Conservation (phyloP, 78 protist genomes). For the Pigoraptor vietnamica region DNA sequence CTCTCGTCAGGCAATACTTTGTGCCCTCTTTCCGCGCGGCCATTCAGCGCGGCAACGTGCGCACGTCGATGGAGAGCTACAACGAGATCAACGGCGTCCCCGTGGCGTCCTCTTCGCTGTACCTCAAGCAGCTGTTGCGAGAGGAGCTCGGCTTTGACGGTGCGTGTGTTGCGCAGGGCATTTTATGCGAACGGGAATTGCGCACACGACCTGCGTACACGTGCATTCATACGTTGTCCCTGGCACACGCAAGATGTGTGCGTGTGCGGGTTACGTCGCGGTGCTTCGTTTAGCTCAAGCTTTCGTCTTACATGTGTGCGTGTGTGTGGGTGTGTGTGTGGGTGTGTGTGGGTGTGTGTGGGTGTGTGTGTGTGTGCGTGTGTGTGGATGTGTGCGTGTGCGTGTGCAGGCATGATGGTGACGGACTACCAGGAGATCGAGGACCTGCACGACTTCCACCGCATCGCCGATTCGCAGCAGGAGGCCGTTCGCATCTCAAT, state of each 20-base stretch:
- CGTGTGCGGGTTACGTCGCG: not conserved
- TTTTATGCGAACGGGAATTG: not conserved
- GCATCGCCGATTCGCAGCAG: not conserved
- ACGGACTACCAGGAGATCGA: constrained; percentile 6
- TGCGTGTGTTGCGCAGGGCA: not conserved
- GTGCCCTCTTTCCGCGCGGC: not conserved
- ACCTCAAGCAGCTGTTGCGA: not conserved
- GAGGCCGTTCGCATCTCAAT: constrained; percentile 4
- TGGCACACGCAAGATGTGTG: no score
- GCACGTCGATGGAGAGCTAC: constrained; percentile 5
- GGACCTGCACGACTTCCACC: not conserved
- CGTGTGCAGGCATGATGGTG: constrained; percentile 1
- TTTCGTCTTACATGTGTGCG: not conserved
- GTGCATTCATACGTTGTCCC: not conserved
- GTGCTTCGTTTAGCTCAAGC: not conserved
- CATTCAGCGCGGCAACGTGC: not conserved
- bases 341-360: not conserved
- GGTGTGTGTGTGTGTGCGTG: not conserved
- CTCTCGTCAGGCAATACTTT: not conserved
- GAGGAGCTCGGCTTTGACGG: constrained; percentile 11
- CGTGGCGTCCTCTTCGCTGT: not conserved
- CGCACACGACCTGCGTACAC: not conserved
- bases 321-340: not conserved
- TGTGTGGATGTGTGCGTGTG: not conserved
- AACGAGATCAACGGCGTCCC: constrained; percentile 8